Percentiles rank a stretch among this genome's conserved stretches.
These are phyloP conservation scores for Salvia sclarea DNA, from an alignment of 305 asterid species.

Conservation along the genomic window DNA sequence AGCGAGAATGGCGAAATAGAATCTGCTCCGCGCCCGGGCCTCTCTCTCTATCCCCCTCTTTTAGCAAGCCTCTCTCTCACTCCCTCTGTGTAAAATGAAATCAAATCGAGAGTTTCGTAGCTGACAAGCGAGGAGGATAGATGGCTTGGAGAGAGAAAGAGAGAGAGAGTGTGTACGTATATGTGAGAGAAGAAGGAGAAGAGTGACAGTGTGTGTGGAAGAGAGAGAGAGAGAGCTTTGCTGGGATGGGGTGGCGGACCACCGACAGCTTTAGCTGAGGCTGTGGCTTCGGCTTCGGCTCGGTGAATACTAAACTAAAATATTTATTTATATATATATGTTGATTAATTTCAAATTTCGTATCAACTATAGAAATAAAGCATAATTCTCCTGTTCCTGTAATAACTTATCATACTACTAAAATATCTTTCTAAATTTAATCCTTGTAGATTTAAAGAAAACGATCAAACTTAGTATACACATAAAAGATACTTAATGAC, in stretches of 20 bases:
- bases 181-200: conserved; percentile 33
- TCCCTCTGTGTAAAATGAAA: conserved; percentile 29
- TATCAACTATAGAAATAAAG: background rate
- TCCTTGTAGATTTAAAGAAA: background rate
- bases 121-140: conserved; percentile 52
- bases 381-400: no score
- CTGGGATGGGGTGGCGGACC: conserved; percentile 34
- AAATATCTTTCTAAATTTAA: background rate
- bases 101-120: conserved; percentile 50
- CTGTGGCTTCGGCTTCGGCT: conserved; percentile 33
- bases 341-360: no score
- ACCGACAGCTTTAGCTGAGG: conserved; percentile 49
- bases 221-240: conserved; percentile 25
- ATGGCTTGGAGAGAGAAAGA: conserved; percentile 25
- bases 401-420: no score
- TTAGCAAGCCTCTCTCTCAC: conserved; percentile 15
- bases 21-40: conserved; percentile 1
- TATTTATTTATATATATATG: no score
- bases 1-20: conserved; percentile 23
- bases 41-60: conserved; percentile 24
- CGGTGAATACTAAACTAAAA: background rate
- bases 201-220: conserved; percentile 33
- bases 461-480: background rate
- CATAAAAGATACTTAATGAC: no score
- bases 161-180: conserved; percentile 16